These are phyloP conservation scores for Fusarium torulosum DNA, from an alignment of 2,329 filamentous ascomycete genomes.

Conservation along the genomic window DNA sequence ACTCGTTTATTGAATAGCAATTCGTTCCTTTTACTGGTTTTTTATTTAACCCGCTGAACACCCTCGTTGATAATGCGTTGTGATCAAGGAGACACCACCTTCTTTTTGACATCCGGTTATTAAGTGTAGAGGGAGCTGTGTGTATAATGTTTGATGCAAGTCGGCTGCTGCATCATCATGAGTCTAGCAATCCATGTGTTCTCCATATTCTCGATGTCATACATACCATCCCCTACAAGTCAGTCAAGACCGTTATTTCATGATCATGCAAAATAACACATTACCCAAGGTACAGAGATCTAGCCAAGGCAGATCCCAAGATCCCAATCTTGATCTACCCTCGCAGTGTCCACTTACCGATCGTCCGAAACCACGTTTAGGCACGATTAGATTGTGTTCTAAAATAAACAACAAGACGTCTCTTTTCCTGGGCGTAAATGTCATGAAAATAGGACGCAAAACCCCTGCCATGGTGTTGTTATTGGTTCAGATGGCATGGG, in stretches of 20 bases:
- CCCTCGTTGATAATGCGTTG: neutral
- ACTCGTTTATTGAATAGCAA: constrained; percentile 27
- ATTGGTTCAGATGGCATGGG: constrained; percentile 34
- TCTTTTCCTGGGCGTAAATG: constrained; percentile 11
- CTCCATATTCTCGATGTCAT: neutral
- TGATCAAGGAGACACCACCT: neutral
- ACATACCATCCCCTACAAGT: constrained; percentile 2
- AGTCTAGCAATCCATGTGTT: neutral
- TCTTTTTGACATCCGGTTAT: neutral
- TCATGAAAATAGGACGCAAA: constrained; percentile 36
- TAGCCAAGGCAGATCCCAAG: constrained; percentile 33
- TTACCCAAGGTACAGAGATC: constrained; percentile 29
- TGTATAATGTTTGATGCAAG: constrained; percentile 1
- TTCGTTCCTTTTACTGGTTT: constrained; percentile 11
- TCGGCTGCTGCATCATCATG: neutral
- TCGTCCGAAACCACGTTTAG: constrained; percentile 34
- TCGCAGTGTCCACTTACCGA: constrained; percentile 42
- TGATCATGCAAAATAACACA: constrained; percentile 26
- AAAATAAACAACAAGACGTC: constrained; percentile 15
- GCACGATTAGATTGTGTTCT: constrained; percentile 8
- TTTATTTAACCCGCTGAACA: neutral
- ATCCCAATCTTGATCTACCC: constrained; percentile 37
- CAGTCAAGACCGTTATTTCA: constrained; percentile 9
- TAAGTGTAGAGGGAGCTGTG: constrained; percentile 4
- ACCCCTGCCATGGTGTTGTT: constrained; percentile 35